Evolutionary conservation across 73 alveolate species (phyloP), one percentile per base, ranked within the genome.

Genomic region (Symbiodinium pilosum): DNA sequence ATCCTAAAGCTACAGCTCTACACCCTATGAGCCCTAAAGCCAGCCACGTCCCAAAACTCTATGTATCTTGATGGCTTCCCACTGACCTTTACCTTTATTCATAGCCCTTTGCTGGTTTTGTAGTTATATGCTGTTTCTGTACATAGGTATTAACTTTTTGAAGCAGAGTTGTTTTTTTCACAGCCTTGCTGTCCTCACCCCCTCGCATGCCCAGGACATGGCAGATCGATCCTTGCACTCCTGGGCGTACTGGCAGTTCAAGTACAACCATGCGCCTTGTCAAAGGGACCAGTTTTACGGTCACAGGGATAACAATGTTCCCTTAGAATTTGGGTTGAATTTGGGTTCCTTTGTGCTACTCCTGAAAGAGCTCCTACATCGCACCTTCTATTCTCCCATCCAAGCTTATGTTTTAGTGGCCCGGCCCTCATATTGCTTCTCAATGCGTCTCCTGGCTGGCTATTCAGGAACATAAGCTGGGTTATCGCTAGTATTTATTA

Each of bases 211-310:
- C 16, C 85, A 91, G 97, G 97, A 91, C 36, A 85, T 83, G 38
- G 97, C 97, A 2, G 97, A 91, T 28, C 87, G 40, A 4, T 83
- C 97, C 39, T 68, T 91, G 30, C 97, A 91, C 18, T 69, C 88
- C 42, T 91, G 97, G 97, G 97, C 97, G 41, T 91, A 91, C 77
- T 91, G 97, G 97, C 88, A 91, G 97, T 91, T 91, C 97, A 91
- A 91, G 97, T 91, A 91, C 97, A 91, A 43, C 54, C 97, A 91
- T 43, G 97, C 28, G 16, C 21, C 95, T 18, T 16, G 94, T 51
- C 39, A 11, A 26, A 51, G 83, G 83, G n/a, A n/a, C n/a, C n/a
- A n/a, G n/a, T n/a, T 68, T 68, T 4, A 36, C 32, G 52, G 41
- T 40, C 18, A 2, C 36, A 32, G 28, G 36, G 87, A 20, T 34